Conservation (phyloP, 345 rosid genomes). For the Boechera divaricarpa region DNA sequence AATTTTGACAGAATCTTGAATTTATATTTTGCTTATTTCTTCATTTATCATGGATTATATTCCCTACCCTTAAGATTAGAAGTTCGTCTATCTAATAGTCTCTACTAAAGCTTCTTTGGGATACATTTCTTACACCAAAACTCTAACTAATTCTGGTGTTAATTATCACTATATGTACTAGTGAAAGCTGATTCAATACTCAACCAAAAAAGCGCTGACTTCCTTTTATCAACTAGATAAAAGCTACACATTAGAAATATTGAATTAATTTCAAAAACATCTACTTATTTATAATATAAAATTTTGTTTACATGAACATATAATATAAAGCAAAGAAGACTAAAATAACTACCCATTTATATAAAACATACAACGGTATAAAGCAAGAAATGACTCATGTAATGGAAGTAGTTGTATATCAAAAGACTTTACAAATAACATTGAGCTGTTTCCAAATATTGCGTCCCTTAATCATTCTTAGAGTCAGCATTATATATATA, state of each 20-base stretch:
- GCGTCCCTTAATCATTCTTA: conserved; percentile 43
- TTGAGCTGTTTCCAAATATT: conserved; percentile 37
- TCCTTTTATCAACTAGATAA: conserved; percentile 8
- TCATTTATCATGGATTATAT: no score
- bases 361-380: conserved; percentile 20
- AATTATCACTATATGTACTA: background rate
- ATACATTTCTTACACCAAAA: conserved; percentile 6
- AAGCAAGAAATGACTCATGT: conserved; percentile 31
- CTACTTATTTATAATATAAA: background rate
- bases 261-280: background rate
- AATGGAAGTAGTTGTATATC: conserved; percentile 42
- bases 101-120: background rate
- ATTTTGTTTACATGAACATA: background rate
- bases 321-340: conserved; percentile 9
- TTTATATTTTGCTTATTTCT: no score
- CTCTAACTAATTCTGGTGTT: conserved; percentile 6
- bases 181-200: conserved; percentile 37
- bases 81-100: no score
- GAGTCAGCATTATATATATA: conserved; percentile 18
- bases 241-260: background rate
- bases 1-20: no score
- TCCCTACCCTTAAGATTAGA: no score
- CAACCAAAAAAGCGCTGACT: conserved; percentile 23
- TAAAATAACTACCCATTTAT: background rate
- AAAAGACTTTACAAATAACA: conserved; percentile 33